Conservation (phyloP, 1,284 basidiomycete genomes). For the Ceratobasidium sp. region DNA sequence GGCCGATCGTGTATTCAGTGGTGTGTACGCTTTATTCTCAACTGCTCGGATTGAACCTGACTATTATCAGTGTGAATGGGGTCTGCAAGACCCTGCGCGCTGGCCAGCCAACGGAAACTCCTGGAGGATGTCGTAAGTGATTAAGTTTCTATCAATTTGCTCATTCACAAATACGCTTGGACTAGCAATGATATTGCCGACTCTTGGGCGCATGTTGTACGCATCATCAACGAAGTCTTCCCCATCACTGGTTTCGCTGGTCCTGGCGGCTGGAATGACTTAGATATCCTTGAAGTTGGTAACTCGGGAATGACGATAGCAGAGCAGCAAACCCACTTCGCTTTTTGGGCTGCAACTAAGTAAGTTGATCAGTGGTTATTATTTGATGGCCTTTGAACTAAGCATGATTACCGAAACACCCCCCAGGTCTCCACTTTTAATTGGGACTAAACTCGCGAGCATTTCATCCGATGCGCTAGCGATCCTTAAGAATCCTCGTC, state of each 20-base stretch:
- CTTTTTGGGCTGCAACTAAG: conserved; percentile 66
- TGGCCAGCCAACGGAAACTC: conserved; percentile 64
- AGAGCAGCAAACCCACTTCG: conserved; percentile 66
- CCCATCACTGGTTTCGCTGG: conserved; percentile 64
- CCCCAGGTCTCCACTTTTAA: conserved; percentile 62
- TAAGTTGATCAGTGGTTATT: conserved; percentile 49
- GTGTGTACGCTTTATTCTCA: conserved; percentile 53
- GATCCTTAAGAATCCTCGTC: conserved; percentile 61
- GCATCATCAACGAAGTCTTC: conserved; percentile 67
- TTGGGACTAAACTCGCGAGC: conserved; percentile 62
- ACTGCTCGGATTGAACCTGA: neutral
- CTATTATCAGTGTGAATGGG: conserved; percentile 17
- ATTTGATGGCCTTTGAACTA: no score
- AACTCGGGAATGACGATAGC: conserved; percentile 60
- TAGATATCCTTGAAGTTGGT: conserved; percentile 66
- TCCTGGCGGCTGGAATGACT: conserved; percentile 64
- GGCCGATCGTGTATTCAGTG: conserved; percentile 30
- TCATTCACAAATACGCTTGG: neutral
- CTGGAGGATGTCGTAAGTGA: conserved; percentile 61
- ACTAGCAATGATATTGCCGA: conserved; percentile 65
- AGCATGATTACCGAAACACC: no score
- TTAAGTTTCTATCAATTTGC: conserved; percentile 50
- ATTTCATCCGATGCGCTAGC: conserved; percentile 56
- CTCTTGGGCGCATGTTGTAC: conserved; percentile 63
- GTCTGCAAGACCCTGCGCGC: conserved; percentile 59